Evolutionary conservation across 169 alveolate genomes (phyloP).

Genomic region (Babesia ovis): DNA sequence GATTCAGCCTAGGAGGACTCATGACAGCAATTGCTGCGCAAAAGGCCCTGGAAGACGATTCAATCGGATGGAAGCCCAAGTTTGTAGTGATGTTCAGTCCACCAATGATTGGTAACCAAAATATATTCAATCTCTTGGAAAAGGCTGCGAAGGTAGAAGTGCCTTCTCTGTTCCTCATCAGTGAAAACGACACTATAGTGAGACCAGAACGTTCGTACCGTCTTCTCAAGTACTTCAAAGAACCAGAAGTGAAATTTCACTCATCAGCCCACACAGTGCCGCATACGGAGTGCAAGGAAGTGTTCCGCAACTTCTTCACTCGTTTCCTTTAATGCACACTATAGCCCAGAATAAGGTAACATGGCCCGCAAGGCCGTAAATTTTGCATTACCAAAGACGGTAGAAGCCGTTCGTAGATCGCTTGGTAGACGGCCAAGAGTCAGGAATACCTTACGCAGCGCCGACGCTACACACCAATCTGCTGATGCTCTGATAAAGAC

Average conservation of each 20-base stretch:
- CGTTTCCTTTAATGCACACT: conserved; percentile 12
- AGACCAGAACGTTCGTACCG: conserved; percentile 37
- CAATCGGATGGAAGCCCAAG: conserved; percentile 65
- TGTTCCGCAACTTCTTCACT: conserved; percentile 44
- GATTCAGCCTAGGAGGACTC: conserved; percentile 67
- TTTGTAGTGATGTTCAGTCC: conserved; percentile 48
- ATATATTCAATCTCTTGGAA: conserved; percentile 10
- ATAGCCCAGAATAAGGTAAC: not conserved
- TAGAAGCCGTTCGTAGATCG: conserved; percentile 14
- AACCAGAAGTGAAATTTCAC: conserved; percentile 47
- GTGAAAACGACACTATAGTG: conserved; percentile 48
- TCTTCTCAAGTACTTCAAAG: conserved; percentile 37
- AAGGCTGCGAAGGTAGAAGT: conserved; percentile 25
- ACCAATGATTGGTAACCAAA: conserved; percentile 16
- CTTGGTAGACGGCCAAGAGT: conserved; percentile 39
- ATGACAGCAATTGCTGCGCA: conserved; percentile 44
- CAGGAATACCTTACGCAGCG: conserved; percentile 2
- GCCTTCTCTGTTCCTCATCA: conserved; percentile 57
- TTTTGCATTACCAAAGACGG: conserved; percentile 39
- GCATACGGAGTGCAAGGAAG: conserved; percentile 42
- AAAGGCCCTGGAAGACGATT: conserved; percentile 41
- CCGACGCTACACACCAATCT: conserved; percentile 47
- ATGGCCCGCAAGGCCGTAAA: conserved; percentile 40
- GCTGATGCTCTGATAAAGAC: conserved; percentile 51
- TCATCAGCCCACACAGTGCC: conserved; percentile 60